These are phyloP conservation scores for Yamadazyma kitorensis DNA, from an alignment of 805 yeast genomes.

Conservation along the genomic window DNA sequence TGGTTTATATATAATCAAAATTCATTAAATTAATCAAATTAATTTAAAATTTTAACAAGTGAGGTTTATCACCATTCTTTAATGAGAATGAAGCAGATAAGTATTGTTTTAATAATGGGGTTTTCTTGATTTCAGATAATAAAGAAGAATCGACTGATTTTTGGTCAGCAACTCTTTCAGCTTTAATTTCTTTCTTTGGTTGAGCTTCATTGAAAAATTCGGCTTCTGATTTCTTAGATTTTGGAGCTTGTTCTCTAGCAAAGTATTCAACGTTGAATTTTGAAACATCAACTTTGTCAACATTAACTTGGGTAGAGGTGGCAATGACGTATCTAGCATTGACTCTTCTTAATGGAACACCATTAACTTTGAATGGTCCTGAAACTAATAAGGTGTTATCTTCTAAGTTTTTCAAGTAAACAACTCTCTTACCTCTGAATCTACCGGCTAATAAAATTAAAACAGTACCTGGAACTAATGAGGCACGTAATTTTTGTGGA, in stretches of 20 bases:
- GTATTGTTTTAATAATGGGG: constrained; percentile 96
- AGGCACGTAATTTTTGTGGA: constrained; percentile 93
- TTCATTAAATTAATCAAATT: constrained; percentile 1
- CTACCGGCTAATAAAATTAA: constrained; percentile 97
- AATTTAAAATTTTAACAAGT: constrained; percentile 89
- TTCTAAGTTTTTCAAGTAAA: constrained; percentile 92
- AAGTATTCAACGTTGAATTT: constrained; percentile 94
- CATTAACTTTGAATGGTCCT: constrained; percentile 99
- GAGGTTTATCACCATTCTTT: constrained; percentile 98
- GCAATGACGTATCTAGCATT: constrained; percentile 98
- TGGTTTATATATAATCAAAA: too few species aligned
- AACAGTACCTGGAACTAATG: constrained; percentile 97
- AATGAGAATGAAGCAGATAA: constrained; percentile 93
- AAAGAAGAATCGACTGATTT: constrained; percentile 91
- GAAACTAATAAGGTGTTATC: constrained; percentile 96
- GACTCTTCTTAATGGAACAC: constrained; percentile 99
- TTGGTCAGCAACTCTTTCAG: constrained; percentile 96
- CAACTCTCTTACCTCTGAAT: constrained; percentile 99
- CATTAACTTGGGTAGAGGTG: constrained; percentile 88
- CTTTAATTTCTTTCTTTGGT: constrained; percentile 83
- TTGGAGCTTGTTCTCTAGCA: constrained; percentile 88
- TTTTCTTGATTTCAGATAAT: constrained; percentile 92
- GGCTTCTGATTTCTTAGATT: constrained; percentile 83
- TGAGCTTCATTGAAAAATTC: constrained; percentile 79
- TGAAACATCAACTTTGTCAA: constrained; percentile 77